Conservation (phyloP, 768 basidiomycete species). For the Leucosporidium creatinivorum region DNA sequence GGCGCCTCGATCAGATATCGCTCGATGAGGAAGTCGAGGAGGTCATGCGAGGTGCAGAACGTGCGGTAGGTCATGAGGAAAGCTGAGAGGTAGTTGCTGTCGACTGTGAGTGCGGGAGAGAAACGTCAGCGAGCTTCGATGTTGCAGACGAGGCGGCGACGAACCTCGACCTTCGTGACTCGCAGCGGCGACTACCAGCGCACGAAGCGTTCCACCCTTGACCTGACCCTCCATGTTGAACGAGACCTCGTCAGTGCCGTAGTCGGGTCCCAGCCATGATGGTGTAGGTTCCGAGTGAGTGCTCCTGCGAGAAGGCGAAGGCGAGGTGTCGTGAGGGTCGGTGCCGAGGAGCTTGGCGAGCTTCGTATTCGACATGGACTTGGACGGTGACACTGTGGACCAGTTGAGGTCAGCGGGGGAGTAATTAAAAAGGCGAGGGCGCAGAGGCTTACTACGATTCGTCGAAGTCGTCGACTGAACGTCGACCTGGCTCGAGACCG, state of each 20-base stretch:
- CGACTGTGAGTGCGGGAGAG: slow-evolving; percentile 44
- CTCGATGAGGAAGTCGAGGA: slow-evolving; percentile 70
- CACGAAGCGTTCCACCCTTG: slow-evolving; percentile 74
- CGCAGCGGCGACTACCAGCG: slow-evolving; percentile 81
- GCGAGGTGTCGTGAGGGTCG: slow-evolving; percentile 35
- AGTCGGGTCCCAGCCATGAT: slow-evolving; percentile 79
- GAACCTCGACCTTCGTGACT: slow-evolving; percentile 79
- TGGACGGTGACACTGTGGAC: not conserved
- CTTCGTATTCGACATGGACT: slow-evolving; percentile 43
- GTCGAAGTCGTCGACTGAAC: not conserved
- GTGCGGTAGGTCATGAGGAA: slow-evolving; percentile 96
- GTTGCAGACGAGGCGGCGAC: no score
- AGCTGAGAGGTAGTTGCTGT: slow-evolving; percentile 62
- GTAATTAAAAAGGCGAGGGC: no score
- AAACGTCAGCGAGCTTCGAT: slow-evolving; percentile 37
- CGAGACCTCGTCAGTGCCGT: slow-evolving; percentile 68
- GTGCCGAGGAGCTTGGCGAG: slow-evolving; percentile 63
- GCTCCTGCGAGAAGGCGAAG: not conserved
- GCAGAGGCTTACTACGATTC: not conserved
- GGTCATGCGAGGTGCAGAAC: slow-evolving; percentile 72
- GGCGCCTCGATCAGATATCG: slow-evolving; percentile 76
- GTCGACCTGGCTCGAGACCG: not conserved
- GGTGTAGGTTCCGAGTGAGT: slow-evolving; percentile 13
- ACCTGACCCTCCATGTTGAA: slow-evolving; percentile 78
- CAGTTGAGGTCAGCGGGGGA: not conserved